These are phyloP conservation scores for Mortierella sp. DNA, from an alignment of 371 early-diverging fungal species.

Conservation along the genomic window DNA sequence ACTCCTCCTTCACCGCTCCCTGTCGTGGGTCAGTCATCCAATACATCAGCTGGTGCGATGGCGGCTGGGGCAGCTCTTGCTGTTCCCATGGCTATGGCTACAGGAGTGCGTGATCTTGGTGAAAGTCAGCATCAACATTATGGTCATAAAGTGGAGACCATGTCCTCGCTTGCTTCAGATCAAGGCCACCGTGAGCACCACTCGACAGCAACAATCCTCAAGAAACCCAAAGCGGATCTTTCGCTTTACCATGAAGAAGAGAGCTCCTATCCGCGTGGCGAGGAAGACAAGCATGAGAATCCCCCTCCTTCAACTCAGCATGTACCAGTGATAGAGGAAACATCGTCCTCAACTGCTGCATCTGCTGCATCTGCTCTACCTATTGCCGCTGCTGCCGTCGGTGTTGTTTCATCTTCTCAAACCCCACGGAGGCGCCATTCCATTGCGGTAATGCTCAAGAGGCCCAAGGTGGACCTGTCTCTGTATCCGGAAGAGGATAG, in stretches of 20 bases:
- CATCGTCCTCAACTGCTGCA: not conserved
- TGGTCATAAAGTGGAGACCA: too few species aligned
- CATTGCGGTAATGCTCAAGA: not conserved
- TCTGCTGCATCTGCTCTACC: too few species aligned
- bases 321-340: not conserved
- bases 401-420: too few species aligned
- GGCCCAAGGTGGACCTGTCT: not conserved
- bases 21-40: not conserved
- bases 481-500: conserved; percentile 15
- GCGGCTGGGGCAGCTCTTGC: not conserved
- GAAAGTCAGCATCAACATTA: too few species aligned
- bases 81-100: not conserved
- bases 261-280: conserved; percentile 13
- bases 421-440: too few species aligned
- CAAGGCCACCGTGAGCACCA: too few species aligned
- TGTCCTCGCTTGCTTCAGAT: too few species aligned
- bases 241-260: conserved; percentile 13
- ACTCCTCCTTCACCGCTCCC: conserved; percentile 1
- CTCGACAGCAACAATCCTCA: not conserved
- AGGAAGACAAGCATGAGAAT: not conserved
- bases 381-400: too few species aligned
- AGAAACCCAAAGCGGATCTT: not conserved
- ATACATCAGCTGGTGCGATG: not conserved
- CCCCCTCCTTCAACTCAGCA: not conserved
- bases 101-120: too few species aligned